Percentiles rank a stretch among this genome's conserved stretches.
Conservation (phyloP, 2,329 filamentous ascomycete species). For the Cercospora zeina region DNA sequence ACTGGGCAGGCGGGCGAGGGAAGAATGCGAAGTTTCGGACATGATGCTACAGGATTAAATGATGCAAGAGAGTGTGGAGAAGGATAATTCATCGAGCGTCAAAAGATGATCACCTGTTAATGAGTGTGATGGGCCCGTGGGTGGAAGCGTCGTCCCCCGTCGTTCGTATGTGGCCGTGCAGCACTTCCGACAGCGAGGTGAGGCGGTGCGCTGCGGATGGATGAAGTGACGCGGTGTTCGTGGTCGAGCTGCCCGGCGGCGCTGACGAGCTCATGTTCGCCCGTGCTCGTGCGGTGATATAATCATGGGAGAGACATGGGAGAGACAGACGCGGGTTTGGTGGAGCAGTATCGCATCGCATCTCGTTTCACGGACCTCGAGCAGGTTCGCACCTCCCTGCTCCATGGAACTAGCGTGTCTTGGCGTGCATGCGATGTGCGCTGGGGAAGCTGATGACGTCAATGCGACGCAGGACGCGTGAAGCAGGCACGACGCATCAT, state of each 20-base stretch:
- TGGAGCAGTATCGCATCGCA: not conserved
- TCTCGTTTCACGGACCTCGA: constrained; percentile 2
- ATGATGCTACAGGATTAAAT: constrained; percentile 23
- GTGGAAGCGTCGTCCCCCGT: constrained; percentile 21
- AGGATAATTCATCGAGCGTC: constrained; percentile 8
- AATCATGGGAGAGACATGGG: not conserved
- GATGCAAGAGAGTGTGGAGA: constrained; percentile 14
- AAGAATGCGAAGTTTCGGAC: constrained; percentile 31
- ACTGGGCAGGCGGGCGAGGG: constrained; percentile 31
- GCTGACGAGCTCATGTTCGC: constrained; percentile 13
- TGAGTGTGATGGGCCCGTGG: constrained; percentile 27
- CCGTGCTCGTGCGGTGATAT: not conserved
- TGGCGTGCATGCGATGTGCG: constrained; percentile 4
- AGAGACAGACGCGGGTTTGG: not conserved
- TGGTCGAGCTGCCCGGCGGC: constrained; percentile 1
- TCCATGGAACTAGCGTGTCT: not conserved
- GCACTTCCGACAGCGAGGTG: constrained; percentile 18
- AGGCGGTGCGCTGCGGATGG: constrained; percentile 13
- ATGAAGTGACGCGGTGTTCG: not conserved
- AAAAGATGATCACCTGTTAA: constrained; percentile 32
- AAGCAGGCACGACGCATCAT: constrained; percentile 8
- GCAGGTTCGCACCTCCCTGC: constrained; percentile 7
- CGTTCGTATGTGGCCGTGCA: constrained; percentile 23
- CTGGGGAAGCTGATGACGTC: not conserved
- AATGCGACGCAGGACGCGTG: not conserved